These are phyloP conservation scores for Omphalea diandra DNA, from an alignment of 441 rosid species.

Conservation along the genomic window DNA sequence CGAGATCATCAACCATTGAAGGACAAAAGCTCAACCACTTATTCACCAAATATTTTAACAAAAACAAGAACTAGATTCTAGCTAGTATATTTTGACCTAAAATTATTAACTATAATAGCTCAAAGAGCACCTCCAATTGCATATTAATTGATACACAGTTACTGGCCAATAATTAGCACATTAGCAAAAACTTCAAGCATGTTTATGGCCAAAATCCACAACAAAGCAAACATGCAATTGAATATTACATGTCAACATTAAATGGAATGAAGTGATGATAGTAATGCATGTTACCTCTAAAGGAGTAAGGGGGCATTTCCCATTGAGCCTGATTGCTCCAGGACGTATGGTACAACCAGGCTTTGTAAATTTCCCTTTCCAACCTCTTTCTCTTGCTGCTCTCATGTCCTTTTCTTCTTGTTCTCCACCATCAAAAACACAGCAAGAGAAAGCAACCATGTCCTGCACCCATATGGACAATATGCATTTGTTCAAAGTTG, in stretches of 20 bases:
- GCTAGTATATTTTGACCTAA: neutral
- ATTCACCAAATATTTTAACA: no score
- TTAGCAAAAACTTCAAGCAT: neutral
- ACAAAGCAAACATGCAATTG: neutral
- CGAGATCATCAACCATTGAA: neutral
- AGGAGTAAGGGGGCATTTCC: conserved; percentile 98
- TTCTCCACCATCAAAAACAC: conserved; percentile 94
- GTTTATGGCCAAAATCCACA: neutral
- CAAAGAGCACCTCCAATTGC: neutral
- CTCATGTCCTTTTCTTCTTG: conserved; percentile 86
- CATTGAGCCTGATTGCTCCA: conserved; percentile 94
- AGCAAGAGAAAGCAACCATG: conserved; percentile 99
- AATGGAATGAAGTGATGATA: conserved; percentile 4
- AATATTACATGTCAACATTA: conserved; percentile 5
- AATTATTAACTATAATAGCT: neutral
- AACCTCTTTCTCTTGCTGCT: conserved; percentile 97
- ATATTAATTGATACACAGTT: neutral
- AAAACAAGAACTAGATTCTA: neutral
- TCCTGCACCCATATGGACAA: conserved; percentile 51
- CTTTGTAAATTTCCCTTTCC: conserved; percentile 98
- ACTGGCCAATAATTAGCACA: neutral
- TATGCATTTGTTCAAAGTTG: conserved; percentile 11
- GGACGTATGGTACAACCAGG: conserved; percentile 98
- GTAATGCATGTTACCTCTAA: conserved; percentile 63
- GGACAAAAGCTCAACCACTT: neutral